These are phyloP conservation scores for Iberis amara DNA, from an alignment of 441 rosid species.

Conservation along the genomic window DNA sequence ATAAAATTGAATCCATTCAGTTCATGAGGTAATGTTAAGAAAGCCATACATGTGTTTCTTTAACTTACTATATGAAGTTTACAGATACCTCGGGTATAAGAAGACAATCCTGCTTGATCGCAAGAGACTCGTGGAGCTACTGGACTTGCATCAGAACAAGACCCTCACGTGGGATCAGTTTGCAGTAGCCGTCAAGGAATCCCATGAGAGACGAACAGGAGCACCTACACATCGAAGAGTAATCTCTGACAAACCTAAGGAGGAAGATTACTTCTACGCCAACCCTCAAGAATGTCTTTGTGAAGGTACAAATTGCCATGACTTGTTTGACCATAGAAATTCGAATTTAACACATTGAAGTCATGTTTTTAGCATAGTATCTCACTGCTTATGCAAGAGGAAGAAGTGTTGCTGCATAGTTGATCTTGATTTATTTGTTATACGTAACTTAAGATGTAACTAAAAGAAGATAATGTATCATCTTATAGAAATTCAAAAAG, in stretches of 20 bases:
- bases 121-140: constrained; percentile 61
- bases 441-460: constrained; percentile 37
- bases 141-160: constrained; percentile 76
- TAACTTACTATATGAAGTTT: constrained; percentile 3
- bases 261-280: constrained; percentile 96
- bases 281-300: constrained; percentile 95
- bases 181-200: constrained; percentile 49
- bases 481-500: constrained; percentile 27
- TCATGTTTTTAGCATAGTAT: constrained; percentile 24
- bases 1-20: constrained; percentile 2
- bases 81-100: constrained; percentile 82
- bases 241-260: constrained; percentile 82
- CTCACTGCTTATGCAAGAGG: constrained; percentile 23
- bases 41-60: not conserved
- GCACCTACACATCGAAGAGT: constrained; percentile 62
- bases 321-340: constrained; percentile 43
- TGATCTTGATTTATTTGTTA: constrained; percentile 34
- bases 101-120: constrained; percentile 68
- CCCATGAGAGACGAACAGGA: constrained; percentile 74
- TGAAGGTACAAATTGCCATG: constrained; percentile 55
- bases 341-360: constrained; percentile 23
- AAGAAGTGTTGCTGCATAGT: constrained; percentile 24
- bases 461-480: constrained; percentile 34
- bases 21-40: constrained; percentile 8
- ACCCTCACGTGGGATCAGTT: constrained; percentile 67